Conservation (phyloP, 2,329 filamentous ascomycete genomes). For the Gyromitra esculenta region DNA sequence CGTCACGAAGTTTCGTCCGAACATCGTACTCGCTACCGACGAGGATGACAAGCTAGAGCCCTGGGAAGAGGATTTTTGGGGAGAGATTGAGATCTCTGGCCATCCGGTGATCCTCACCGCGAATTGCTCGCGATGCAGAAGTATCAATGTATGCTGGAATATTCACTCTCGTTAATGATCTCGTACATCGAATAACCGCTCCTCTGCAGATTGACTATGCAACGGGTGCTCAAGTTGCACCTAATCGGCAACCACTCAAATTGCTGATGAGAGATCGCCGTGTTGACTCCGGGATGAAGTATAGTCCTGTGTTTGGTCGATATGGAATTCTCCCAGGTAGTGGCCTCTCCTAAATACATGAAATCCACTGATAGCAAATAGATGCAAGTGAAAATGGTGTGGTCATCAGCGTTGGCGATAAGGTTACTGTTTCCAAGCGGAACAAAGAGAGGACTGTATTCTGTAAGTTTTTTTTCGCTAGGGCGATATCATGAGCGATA, state of each 20-base stretch:
- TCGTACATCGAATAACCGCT: not conserved
- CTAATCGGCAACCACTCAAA: slow-evolving; percentile 73
- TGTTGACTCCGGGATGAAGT: slow-evolving; percentile 74
- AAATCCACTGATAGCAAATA: not conserved
- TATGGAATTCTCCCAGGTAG: slow-evolving; percentile 70
- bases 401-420: slow-evolving; percentile 68
- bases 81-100: slow-evolving; percentile 65
- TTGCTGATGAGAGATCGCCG: slow-evolving; percentile 75
- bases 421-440: slow-evolving; percentile 66
- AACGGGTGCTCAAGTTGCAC: slow-evolving; percentile 69
- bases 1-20: slow-evolving; percentile 76
- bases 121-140: slow-evolving; percentile 75
- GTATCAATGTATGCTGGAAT: slow-evolving; percentile 65
- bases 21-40: slow-evolving; percentile 68
- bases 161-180: too few species aligned
- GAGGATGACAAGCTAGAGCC: slow-evolving; percentile 65
- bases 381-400: slow-evolving; percentile 58
- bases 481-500: not conserved
- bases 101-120: slow-evolving; percentile 69
- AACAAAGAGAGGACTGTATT: slow-evolving; percentile 67
- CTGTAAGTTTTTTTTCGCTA: slow-evolving; percentile 61
- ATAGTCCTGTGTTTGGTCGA: slow-evolving; percentile 76
- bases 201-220: slow-evolving; percentile 69
- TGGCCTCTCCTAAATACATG: not conserved
- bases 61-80: slow-evolving; percentile 80